Percentiles rank a stretch among this genome's conserved stretches.
Evolutionary conservation across 257 asterid species (phyloP).

Genomic region (Solanum dulcamara): DNA sequence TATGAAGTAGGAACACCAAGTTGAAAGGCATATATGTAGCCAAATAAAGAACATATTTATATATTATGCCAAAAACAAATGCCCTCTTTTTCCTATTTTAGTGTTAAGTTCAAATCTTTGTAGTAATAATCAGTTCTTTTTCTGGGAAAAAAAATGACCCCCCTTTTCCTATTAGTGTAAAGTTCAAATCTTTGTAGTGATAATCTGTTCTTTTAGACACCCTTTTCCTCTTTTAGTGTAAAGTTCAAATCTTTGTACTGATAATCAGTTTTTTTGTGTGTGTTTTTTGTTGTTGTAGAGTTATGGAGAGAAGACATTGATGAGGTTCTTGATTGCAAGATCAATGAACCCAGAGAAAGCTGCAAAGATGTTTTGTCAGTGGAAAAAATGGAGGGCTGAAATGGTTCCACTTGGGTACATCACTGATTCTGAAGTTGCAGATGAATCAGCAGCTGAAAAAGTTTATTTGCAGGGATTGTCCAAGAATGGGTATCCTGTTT

Average conservation of each 20-base stretch:
- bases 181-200: neutral
- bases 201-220: neutral
- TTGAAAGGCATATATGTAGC: too few relatives aligned
- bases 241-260: neutral
- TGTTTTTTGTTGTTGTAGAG: slow-evolving; percentile 18
- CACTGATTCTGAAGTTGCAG: slow-evolving; percentile 45
- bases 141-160: neutral
- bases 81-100: neutral
- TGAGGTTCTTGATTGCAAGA: slow-evolving; percentile 90
- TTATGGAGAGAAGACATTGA: slow-evolving; percentile 39
- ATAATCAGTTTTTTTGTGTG: neutral
- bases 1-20: too few relatives aligned
- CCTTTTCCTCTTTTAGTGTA: neutral
- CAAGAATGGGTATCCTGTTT: slow-evolving; percentile 33
- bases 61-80: neutral
- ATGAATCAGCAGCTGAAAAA: slow-evolving; percentile 42
- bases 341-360: slow-evolving; percentile 65
- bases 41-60: too few relatives aligned
- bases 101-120: neutral
- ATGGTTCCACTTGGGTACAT: slow-evolving; percentile 53
- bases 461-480: slow-evolving; percentile 49
- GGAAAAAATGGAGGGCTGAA: slow-evolving; percentile 65
- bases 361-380: slow-evolving; percentile 72
- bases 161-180: neutral
- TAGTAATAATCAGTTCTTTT: neutral